Conservation (phyloP, 805 yeast species). For the Hanseniaspora pseudoguilliermondii region DNA sequence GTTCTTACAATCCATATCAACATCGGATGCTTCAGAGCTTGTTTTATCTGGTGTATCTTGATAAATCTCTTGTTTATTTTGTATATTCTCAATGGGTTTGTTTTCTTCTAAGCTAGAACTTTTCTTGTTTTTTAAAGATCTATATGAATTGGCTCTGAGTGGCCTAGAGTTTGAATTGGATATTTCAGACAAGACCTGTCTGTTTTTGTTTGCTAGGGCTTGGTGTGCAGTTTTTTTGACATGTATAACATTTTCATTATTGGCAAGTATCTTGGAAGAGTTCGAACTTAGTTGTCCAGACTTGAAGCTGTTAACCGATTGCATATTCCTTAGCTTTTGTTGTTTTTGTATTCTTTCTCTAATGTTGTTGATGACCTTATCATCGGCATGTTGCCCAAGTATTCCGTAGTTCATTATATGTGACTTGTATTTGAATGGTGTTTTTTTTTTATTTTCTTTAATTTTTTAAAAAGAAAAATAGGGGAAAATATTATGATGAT, state of each 20-base stretch:
- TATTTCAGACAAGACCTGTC: conserved; percentile 1
- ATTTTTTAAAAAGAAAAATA: not conserved
- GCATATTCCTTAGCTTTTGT: conserved; percentile 10
- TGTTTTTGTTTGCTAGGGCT: not conserved
- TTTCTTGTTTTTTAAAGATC: not conserved
- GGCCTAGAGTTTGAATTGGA: not conserved
- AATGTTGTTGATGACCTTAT: conserved; percentile 9
- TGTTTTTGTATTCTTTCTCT: conserved; percentile 12
- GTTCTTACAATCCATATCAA: not conserved
- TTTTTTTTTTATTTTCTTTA: not conserved
- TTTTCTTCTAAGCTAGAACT: not conserved
- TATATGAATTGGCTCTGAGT: not conserved
- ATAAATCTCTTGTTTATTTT: not conserved
- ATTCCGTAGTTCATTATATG: conserved; percentile 10
- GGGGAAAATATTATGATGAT: not conserved
- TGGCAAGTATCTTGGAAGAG: not conserved
- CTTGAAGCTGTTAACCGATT: not conserved
- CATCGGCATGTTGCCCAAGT: conserved; percentile 11
- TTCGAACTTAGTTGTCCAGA: not conserved
- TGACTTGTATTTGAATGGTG: not conserved
- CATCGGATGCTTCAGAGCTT: not conserved
- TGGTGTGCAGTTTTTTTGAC: conserved; percentile 2
- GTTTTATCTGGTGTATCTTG: not conserved
- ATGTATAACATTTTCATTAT: not conserved
- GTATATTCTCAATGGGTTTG: not conserved